Base-by-base conservation (phyloP, 768 basidiomycete genomes). In the Sarcodon aspratus region DNA sequence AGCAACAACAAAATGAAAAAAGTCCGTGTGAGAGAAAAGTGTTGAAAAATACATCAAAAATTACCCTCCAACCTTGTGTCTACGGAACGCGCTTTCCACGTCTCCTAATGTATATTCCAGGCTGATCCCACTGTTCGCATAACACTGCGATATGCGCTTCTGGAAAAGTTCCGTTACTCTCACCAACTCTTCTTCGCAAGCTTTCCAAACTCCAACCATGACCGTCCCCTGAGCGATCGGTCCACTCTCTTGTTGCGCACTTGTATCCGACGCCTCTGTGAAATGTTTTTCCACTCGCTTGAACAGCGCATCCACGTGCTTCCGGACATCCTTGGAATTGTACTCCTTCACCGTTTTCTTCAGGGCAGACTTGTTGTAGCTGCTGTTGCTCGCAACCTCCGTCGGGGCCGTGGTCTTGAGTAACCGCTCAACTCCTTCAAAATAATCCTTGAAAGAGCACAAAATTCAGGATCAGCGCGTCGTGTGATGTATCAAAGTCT, bases 261-360 rank as follows among this genome's bases (percentile, higher is more conserved):
- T 60, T 54, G 79, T 83, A 53, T 83, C 85, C 9, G 82, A 80
- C 1, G 78, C 79, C 57, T 93, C 89, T 6, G 83, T 83, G 59
- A 96, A 97, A 60, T 98, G 95, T 64, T 98, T 98, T 65, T 95
- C 90, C 31, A 98, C 89, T 9, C 95, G 80, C 61, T 89, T 89
- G 65, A 82, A 84, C 35, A 98, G 71, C 7, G 77, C 76, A 48
- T 97, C 95, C 46, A 95, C 69, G 52, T 86, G 74, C 62, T 95
- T 95, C 35, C 88, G 82, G 10, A 98, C 68, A 62, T 98, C 95
- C 65, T 96, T 98, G 36, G 79, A 67, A 52, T 76, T 83, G 62
- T 80, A 85, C 57, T 96, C 94, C 60, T 88, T 91, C 45, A 90
- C 66, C 11, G 87, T 74, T 59, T 88, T 90, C 63, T 88, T 90